Evolutionary conservation across 169 alveolate genomes (phyloP).

Genomic region (Eimeria falciformis): DNA sequence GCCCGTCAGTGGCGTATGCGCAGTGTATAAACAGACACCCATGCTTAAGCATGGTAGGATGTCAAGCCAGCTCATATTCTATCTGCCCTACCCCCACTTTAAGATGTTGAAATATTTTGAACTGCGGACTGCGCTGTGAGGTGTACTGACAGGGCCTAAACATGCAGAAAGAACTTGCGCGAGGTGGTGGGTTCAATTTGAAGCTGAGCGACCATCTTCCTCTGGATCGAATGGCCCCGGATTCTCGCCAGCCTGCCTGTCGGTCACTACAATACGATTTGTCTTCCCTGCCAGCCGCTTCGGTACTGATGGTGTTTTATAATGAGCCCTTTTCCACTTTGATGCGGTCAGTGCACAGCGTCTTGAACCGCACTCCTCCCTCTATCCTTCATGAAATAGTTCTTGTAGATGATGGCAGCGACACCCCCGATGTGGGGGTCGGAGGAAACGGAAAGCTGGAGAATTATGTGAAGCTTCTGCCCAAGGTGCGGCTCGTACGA

Average conservation of each 20-base stretch:
- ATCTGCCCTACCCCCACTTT: background rate
- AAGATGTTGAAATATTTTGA: background rate
- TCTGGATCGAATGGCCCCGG: constrained; percentile 81
- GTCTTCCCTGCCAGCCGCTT: constrained; percentile 76
- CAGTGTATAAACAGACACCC: too few relatives aligned
- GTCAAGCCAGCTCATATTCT: background rate
- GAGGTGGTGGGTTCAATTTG: constrained; percentile 84
- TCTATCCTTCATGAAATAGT: constrained; percentile 80
- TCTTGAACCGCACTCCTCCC: constrained; percentile 83
- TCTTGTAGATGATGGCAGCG: constrained; percentile 83
- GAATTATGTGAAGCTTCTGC: constrained; percentile 57
- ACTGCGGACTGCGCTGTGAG: too few relatives aligned
- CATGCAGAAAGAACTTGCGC: constrained; percentile 78
- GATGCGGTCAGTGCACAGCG: constrained; percentile 84
- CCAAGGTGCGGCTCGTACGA: constrained; percentile 81
- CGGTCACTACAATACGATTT: constrained; percentile 68
- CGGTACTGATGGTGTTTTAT: constrained; percentile 82
- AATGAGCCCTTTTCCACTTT: constrained; percentile 84
- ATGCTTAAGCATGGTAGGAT: background rate
- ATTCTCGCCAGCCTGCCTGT: constrained; percentile 72
- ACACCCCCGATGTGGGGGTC: background rate
- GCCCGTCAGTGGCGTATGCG: too few relatives aligned
- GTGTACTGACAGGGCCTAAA: constrained; percentile 55
- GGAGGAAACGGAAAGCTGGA: constrained; percentile 40
- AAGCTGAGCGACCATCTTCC: constrained; percentile 81